Base-by-base conservation (phyloP, 129 eudicot species). In the Flaveria bidentis region DNA sequence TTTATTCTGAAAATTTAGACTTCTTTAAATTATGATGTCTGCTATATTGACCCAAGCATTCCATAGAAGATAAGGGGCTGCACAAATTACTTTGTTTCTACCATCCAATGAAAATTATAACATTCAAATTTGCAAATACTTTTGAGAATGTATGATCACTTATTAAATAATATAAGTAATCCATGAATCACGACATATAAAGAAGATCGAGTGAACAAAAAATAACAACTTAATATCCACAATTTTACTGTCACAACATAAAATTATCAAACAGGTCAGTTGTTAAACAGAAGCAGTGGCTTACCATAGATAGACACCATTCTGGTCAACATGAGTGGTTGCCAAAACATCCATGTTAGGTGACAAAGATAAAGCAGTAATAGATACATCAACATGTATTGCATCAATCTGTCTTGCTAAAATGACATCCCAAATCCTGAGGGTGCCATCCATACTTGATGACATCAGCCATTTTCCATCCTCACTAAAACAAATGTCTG, bases 391-490 rank as follows among this genome's bases (percentile, higher is more conserved):
- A 50, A 88, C 97, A 41, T 85, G 89, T 61, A 91, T 73, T 8
- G 97, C 99, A 83, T 95, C 99, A 76, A 95, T 87, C 74, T 95
- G 99, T 76, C 90, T 87, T 64, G 99, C 99, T 26, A 91, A 77
- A 49, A 91, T 89, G 58, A 89, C 92, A 81, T 95, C 99, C 99
- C 99, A 95, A 47, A 95, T 86, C 76, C 99, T 87, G 16, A 95
- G 84, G 41, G 87, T 91, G 58, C 97, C 99, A 82, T 95, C 99
- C 99, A 95, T 95, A 82, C 99, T 95, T 39, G 96, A 91, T 15
- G 97, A 89, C 82, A 95, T 78, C 60, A 95, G 92, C 99, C 99
- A 95, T 81, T 95, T 95, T 6, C 99, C 99, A 79, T 95, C 99
- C 90, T 95, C 97, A 33, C 96, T 91, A 85, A 91, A 95, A 78